phyloP scores from a whole-genome alignment of 23 red algal genomes.

The Gracilariopsis chorda region DNA sequence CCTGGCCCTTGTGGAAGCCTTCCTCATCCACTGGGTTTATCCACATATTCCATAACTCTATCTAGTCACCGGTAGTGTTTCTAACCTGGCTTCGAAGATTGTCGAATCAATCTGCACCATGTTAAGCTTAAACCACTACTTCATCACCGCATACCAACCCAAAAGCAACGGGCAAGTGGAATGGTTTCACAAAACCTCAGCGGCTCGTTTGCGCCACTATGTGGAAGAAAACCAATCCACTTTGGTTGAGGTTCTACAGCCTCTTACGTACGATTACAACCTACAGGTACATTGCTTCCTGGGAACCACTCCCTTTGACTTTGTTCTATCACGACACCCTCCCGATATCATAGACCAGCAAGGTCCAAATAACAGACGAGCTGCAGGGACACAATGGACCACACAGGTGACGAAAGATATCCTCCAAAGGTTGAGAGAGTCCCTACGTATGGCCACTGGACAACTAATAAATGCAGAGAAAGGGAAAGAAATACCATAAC shows the following conservation, averaged over 20 bases:
- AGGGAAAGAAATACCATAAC: no score
- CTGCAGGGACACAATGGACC: no score
- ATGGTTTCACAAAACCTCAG: not conserved
- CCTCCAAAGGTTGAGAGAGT: no score
- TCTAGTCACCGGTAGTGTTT: not conserved
- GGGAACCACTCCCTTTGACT: not conserved
- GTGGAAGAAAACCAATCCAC: not conserved
- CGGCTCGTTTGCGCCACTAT: not conserved
- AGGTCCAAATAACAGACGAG: no score
- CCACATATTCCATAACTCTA: not conserved
- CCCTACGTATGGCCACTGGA: no score
- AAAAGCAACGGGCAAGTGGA: conserved; percentile 9
- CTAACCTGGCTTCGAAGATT: not conserved
- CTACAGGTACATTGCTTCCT: not conserved
- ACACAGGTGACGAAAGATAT: no score
- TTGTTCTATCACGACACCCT: not conserved
- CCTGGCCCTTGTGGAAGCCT: not conserved
- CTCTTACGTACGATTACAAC: not conserved
- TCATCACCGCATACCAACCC: not conserved
- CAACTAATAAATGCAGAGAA: no score
- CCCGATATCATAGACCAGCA: not conserved
- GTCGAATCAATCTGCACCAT: not conserved
- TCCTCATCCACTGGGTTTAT: not conserved
- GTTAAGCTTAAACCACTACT: not conserved
- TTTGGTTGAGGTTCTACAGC: not conserved